phyloP scores from a whole-genome alignment of 352 stramenopile species.

The Phytophthora palmivora region DNA sequence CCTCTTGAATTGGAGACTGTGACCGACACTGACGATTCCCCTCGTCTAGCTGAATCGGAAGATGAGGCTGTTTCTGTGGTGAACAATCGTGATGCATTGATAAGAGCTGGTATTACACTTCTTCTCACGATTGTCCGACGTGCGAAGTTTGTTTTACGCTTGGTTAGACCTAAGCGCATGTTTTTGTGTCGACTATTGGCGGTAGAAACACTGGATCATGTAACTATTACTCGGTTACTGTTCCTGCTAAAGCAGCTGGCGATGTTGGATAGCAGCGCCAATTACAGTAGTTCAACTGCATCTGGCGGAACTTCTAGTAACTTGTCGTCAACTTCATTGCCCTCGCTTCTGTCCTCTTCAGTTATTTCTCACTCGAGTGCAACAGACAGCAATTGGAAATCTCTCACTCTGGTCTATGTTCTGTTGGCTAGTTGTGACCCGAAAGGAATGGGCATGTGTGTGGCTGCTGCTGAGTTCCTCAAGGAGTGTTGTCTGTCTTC shows the following conservation, averaged over 20 bases:
- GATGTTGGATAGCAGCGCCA: conserved; percentile 42
- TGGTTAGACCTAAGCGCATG: conserved; percentile 71
- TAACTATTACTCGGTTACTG: conserved; percentile 72
- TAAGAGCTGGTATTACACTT: conserved; percentile 74
- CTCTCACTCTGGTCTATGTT: conserved; percentile 70
- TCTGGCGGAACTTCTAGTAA: conserved; percentile 5
- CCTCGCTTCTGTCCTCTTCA: conserved; percentile 21
- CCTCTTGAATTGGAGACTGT: conserved; percentile 33
- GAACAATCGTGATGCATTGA: conserved; percentile 69
- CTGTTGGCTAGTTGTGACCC: conserved; percentile 80
- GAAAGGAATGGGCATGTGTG: conserved; percentile 79
- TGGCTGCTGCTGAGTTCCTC: conserved; percentile 75
- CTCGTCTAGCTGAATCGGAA: conserved; percentile 49
- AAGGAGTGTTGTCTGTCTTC: conserved; percentile 52
- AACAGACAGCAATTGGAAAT: conserved; percentile 74
- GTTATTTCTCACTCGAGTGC: conserved; percentile 33
- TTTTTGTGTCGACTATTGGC: conserved; percentile 79
- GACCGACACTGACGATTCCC: conserved; percentile 33
- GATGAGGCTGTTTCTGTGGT: conserved; percentile 66
- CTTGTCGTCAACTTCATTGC: conserved; percentile 17
- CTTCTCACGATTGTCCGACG: conserved; percentile 73
- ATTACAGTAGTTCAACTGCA: conserved; percentile 1
- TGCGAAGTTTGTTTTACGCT: conserved; percentile 70
- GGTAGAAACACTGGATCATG: conserved; percentile 77
- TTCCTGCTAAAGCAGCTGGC: conserved; percentile 72